Evolutionary conservation across 306 rosid species (phyloP).

Genomic region (Vigna angularis): DNA sequence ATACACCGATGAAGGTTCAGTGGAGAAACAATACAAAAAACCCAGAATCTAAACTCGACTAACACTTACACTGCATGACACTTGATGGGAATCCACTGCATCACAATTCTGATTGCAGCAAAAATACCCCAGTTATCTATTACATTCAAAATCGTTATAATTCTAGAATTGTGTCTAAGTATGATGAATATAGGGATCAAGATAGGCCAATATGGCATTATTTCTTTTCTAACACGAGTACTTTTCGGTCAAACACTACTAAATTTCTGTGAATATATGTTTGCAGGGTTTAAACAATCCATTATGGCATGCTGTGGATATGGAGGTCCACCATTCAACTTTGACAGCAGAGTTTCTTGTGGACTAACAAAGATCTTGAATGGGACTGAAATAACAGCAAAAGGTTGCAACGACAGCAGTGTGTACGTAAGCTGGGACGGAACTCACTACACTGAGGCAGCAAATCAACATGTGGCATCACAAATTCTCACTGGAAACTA

Average conservation of each 20-base stretch:
- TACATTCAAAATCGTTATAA: not conserved
- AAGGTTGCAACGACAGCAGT: constrained; percentile 64
- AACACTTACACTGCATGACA: not conserved
- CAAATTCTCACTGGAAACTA: constrained; percentile 74
- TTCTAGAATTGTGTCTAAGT: not conserved
- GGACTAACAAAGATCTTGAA: constrained; percentile 68
- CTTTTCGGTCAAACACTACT: not conserved
- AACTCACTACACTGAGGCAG: constrained; percentile 83
- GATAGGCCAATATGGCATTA: not conserved
- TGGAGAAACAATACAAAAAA: too few relatives aligned
- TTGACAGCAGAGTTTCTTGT: constrained; percentile 57
- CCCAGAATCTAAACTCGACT: too few relatives aligned
- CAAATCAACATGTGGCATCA: constrained; percentile 69
- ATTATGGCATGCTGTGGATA: constrained; percentile 81
- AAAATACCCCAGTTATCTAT: too few relatives aligned
- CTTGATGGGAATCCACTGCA: not conserved
- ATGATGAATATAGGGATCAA: not conserved
- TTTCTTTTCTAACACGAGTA: not conserved
- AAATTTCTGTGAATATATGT: constrained; percentile 13
- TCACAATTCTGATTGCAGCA: not conserved
- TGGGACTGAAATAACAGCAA: constrained; percentile 66
- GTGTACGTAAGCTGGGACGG: constrained; percentile 81
- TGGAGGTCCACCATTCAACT: constrained; percentile 85
- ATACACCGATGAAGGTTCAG: too few relatives aligned
- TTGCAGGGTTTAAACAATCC: constrained; percentile 75